Conservation (phyloP, 73 alveolate species). For the Paramecium sexaurelia region DNA sequence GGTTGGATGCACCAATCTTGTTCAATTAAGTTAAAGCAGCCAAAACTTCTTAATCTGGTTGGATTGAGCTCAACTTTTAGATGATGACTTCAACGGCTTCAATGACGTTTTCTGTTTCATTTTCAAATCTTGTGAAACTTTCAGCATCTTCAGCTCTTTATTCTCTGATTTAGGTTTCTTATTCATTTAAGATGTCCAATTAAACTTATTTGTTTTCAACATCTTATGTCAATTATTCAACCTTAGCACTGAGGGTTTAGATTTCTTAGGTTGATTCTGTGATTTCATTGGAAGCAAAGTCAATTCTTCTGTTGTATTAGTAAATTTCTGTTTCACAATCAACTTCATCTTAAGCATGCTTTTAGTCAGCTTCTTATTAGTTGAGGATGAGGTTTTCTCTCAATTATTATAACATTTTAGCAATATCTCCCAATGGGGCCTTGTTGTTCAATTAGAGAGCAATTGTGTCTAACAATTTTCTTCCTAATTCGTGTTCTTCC, state of each 20-base stretch:
- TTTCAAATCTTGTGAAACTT: slow-evolving; percentile 36
- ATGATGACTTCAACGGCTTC: slow-evolving; percentile 65
- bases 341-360: slow-evolving; percentile 60
- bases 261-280: slow-evolving; percentile 60
- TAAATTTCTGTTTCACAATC: slow-evolving; percentile 59
- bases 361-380: slow-evolving; percentile 56
- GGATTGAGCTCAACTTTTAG: slow-evolving; percentile 47
- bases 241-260: slow-evolving; percentile 60
- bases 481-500: slow-evolving; percentile 69
- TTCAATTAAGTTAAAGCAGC: slow-evolving; percentile 57
- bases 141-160: slow-evolving; percentile 66
- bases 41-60: slow-evolving; percentile 59
- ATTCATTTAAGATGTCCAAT: slow-evolving; percentile 59
- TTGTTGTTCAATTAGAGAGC: slow-evolving; percentile 69
- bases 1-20: slow-evolving; percentile 64
- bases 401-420: slow-evolving; percentile 66
- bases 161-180: slow-evolving; percentile 63
- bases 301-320: slow-evolving; percentile 59
- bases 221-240: slow-evolving; percentile 30
- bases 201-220: slow-evolving; percentile 52
- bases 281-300: slow-evolving; percentile 62
- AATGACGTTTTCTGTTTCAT: slow-evolving; percentile 57
- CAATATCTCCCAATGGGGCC: slow-evolving; percentile 68
- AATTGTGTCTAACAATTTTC: slow-evolving; percentile 67
- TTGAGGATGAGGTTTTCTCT: slow-evolving; percentile 64